Evolutionary conservation across 202 grass and related monocot genomes (phyloP).

Genomic region (Schoenoplectus tabernaemontani): DNA sequence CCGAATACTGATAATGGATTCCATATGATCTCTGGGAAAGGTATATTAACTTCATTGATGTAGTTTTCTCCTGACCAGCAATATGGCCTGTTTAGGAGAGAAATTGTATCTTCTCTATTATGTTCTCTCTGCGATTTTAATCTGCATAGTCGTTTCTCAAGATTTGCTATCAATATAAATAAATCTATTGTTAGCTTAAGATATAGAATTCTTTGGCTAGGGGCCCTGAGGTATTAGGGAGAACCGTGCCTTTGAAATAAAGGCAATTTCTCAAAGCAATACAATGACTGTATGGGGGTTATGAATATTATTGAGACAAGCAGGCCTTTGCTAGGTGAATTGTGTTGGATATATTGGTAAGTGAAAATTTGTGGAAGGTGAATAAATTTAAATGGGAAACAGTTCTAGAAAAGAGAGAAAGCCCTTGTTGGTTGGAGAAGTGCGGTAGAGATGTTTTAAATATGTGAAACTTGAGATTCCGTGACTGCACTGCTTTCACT

Average conservation of each 20-base stretch:
- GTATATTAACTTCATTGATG: not conserved
- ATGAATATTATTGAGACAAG: not conserved
- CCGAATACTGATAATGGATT: not conserved
- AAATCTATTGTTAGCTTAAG: not conserved
- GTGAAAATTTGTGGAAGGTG: not conserved
- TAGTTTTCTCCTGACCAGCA: conserved; percentile 3
- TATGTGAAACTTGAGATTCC: not conserved
- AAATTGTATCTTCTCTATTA: not conserved
- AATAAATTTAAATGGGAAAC: not conserved
- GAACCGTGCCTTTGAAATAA: not conserved
- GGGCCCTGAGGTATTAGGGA: not conserved
- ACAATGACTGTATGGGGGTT: not conserved
- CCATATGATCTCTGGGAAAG: not conserved
- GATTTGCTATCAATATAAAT: not conserved
- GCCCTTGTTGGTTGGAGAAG: not conserved
- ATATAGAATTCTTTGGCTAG: not conserved
- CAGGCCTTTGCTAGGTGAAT: not conserved
- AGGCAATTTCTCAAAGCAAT: not conserved
- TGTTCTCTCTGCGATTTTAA: not conserved
- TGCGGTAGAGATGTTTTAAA: not conserved
- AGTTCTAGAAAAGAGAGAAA: not conserved
- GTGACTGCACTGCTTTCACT: not conserved
- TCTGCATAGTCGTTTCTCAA: not conserved
- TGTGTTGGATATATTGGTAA: not conserved
- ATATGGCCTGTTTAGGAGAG: not conserved